These are phyloP conservation scores for Cercospora zeina DNA, from an alignment of 2,329 filamentous ascomycete genomes.

Conservation along the genomic window DNA sequence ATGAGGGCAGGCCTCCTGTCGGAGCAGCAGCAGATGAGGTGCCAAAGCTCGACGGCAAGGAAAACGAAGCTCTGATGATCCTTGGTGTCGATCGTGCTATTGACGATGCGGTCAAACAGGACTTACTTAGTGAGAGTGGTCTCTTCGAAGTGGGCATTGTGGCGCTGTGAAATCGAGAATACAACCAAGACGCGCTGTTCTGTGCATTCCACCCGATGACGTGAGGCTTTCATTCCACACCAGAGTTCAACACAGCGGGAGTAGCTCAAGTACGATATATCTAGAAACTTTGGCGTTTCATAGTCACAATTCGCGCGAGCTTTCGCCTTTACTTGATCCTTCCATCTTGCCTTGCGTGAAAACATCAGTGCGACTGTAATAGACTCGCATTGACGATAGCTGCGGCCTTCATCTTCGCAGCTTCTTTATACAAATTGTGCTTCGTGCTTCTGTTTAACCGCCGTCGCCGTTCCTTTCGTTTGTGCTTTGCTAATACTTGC, in stretches of 20 bases:
- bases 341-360: not conserved
- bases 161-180: conserved; percentile 28
- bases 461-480: not conserved
- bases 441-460: no score
- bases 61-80: conserved; percentile 78
- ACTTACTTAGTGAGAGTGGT: conserved; percentile 53
- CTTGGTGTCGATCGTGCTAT: conserved; percentile 69
- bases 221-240: not conserved
- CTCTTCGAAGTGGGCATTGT: conserved; percentile 57
- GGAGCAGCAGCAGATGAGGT: conserved; percentile 21
- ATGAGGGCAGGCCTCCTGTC: conserved; percentile 40
- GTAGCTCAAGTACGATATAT: not conserved
- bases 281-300: not conserved
- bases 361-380: no score
- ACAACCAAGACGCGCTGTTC: not conserved
- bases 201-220: not conserved
- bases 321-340: not conserved
- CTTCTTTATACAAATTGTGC: no score
- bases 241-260: not conserved
- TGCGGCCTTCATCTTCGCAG: no score
- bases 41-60: conserved; percentile 31
- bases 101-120: conserved; percentile 55
- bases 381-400: no score
- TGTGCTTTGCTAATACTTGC: conserved; percentile 18
- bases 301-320: not conserved